A percentile compares a stretch with the other conserved stretches of the same genome.
phyloP scores from a whole-genome alignment of 495 filamentous ascomycete genomes.

The Aspergillus bridgeri region DNA sequence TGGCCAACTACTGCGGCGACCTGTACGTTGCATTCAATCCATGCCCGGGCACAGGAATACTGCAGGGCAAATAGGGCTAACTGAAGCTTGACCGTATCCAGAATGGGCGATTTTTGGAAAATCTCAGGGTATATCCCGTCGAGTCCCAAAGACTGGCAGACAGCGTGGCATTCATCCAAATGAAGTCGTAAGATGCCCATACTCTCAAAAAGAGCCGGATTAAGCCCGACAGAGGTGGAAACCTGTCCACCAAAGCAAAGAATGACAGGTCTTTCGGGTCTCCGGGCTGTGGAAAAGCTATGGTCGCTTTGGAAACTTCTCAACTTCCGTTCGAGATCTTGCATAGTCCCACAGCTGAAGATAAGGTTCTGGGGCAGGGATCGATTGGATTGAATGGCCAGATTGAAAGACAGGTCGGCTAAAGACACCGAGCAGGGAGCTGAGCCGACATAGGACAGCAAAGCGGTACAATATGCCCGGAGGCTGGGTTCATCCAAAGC shows the following conservation, averaged over 20 bases:
- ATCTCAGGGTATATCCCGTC: slow-evolving; percentile 47
- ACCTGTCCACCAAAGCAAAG: slow-evolving; percentile 56
- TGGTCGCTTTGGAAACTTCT: slow-evolving; percentile 1
- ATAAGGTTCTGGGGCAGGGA: slow-evolving; percentile 7
- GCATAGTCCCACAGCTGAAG: slow-evolving; percentile 6
- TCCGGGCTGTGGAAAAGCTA: slow-evolving; percentile 1
- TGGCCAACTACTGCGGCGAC: slow-evolving; percentile 46
- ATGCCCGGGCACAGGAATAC: slow-evolving; percentile 43
- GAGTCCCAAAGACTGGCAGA: slow-evolving; percentile 23
- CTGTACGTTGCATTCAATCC: slow-evolving; percentile 42
- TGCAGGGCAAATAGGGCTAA: slow-evolving; percentile 44
- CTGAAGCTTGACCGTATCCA: slow-evolving; percentile 45
- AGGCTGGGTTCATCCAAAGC: slow-evolving; percentile 11
- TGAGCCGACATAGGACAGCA: background rate
- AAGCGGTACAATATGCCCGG: slow-evolving; percentile 10
- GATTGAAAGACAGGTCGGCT: slow-evolving; percentile 14
- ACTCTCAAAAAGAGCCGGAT: slow-evolving; percentile 31
- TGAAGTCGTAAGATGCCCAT: slow-evolving; percentile 34
- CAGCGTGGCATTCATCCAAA: slow-evolving; percentile 23
- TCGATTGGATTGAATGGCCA: slow-evolving; percentile 14
- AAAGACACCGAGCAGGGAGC: slow-evolving; percentile 4
- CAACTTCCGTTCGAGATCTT: slow-evolving; percentile 9
- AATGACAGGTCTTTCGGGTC: slow-evolving; percentile 34
- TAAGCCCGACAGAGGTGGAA: slow-evolving; percentile 40
- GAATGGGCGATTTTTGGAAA: slow-evolving; percentile 36